These are phyloP conservation scores for Cladophialophora exuberans DNA, from an alignment of 2,329 filamentous ascomycete species.

Conservation along the genomic window DNA sequence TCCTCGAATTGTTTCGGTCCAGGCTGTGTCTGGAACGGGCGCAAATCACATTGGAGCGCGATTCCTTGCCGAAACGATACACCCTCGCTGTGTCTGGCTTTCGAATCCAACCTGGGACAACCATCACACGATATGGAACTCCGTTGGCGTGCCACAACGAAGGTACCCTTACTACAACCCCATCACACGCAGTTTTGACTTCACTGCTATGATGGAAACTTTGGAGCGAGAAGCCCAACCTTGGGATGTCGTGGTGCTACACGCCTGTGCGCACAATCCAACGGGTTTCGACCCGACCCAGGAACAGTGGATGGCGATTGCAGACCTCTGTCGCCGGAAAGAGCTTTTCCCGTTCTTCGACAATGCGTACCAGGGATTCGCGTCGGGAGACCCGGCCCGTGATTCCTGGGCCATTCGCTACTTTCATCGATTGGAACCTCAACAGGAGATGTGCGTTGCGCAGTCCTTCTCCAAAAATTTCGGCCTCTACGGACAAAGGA, in stretches of 20 bases:
- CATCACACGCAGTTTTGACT: slow-evolving; percentile 46
- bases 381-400: slow-evolving; percentile 80
- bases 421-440: slow-evolving; percentile 82
- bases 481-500: slow-evolving; percentile 81
- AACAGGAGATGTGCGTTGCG: slow-evolving; percentile 59
- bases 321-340: slow-evolving; percentile 74
- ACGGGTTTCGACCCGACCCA: slow-evolving; percentile 91
- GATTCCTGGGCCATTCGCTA: slow-evolving; percentile 89
- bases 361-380: slow-evolving; percentile 95
- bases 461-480: slow-evolving; percentile 66
- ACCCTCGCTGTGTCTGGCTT: slow-evolving; percentile 74
- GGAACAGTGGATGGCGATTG: slow-evolving; percentile 91
- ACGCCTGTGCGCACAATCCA: slow-evolving; percentile 96
- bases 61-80: slow-evolving; percentile 88
- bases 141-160: slow-evolving; percentile 73
- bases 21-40: slow-evolving; percentile 95
- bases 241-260: slow-evolving; percentile 81
- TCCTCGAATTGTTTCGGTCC: slow-evolving; percentile 71
- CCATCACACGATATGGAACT: slow-evolving; percentile 94
- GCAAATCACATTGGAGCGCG: slow-evolving; percentile 89
- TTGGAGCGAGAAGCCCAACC: slow-evolving; percentile 87
- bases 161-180: slow-evolving; percentile 93
- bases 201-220: slow-evolving; percentile 70
- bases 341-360: slow-evolving; percentile 98
- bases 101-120: slow-evolving; percentile 97